Evolutionary conservation across 345 rosid genomes (phyloP).

Genomic region (Heritiera littoralis): DNA sequence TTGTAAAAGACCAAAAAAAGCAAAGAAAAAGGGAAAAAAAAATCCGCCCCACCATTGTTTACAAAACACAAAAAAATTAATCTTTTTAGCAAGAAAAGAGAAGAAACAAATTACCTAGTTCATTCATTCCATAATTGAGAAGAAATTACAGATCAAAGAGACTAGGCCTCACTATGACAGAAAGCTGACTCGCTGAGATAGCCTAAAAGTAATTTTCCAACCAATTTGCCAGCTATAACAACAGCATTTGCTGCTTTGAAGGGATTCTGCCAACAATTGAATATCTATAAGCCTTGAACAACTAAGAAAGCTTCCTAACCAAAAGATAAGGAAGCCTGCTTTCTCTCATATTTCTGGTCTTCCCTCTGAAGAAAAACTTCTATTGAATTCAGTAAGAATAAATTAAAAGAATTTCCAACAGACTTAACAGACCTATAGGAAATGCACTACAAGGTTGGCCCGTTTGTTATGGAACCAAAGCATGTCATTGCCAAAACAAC

Average conservation of each 20-base stretch:
- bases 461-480: background rate
- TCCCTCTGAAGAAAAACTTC: background rate
- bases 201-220: background rate
- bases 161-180: background rate
- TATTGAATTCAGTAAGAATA: background rate
- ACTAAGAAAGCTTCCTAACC: background rate
- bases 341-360: background rate
- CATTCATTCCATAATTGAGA: background rate
- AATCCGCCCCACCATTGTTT: background rate
- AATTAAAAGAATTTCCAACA: background rate
- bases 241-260: background rate
- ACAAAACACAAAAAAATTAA: background rate
- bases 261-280: background rate
- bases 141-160: background rate
- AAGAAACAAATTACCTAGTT: background rate
- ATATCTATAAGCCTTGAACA: background rate
- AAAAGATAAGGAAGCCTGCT: background rate
- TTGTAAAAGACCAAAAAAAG: slow-evolving; percentile 1
- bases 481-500: background rate
- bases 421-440: background rate
- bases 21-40: background rate
- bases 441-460: background rate
- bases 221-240: background rate
- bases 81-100: background rate
- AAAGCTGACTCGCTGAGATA: background rate